A percentile compares a stretch with the other conserved stretches of the same genome.
Conservation (phyloP, 305 asterid species). For the Withania somnifera region DNA sequence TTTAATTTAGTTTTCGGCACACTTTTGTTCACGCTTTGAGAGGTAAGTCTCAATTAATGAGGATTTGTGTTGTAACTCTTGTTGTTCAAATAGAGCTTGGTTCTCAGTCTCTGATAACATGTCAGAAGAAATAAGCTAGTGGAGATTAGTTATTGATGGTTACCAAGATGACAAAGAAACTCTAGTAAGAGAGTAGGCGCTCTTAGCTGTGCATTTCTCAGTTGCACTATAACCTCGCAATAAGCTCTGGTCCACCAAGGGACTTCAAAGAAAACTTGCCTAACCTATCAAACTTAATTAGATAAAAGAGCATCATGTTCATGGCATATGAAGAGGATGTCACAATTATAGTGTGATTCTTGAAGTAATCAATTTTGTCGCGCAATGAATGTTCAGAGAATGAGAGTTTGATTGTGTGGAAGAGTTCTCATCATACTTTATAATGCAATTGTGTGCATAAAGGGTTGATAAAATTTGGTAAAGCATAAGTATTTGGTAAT, state of each 20-base stretch:
- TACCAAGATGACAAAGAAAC: neutral
- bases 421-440: too few relatives aligned
- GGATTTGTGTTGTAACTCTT: neutral
- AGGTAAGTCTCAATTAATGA: too few relatives aligned
- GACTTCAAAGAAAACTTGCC: neutral
- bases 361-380: neutral
- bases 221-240: neutral
- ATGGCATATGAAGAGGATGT: neutral
- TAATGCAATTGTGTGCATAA: too few relatives aligned
- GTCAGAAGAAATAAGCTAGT: neutral
- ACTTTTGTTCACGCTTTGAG: too few relatives aligned
- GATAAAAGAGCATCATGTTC: neutral
- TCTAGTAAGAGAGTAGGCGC: neutral
- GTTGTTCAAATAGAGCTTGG: neutral
- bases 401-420: too few relatives aligned
- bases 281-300: neutral
- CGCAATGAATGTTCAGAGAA: neutral
- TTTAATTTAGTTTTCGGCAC: too few relatives aligned
- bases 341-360: neutral
- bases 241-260: neutral
- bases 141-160: neutral
- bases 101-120: neutral
- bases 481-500: too few relatives aligned
- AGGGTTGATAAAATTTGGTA: too few relatives aligned
- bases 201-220: neutral